A percentile compares a stretch with the other conserved stretches of the same genome.
These are phyloP conservation scores for Ensete glaucum DNA, from an alignment of 176 grass and related monocot species.

Conservation along the genomic window DNA sequence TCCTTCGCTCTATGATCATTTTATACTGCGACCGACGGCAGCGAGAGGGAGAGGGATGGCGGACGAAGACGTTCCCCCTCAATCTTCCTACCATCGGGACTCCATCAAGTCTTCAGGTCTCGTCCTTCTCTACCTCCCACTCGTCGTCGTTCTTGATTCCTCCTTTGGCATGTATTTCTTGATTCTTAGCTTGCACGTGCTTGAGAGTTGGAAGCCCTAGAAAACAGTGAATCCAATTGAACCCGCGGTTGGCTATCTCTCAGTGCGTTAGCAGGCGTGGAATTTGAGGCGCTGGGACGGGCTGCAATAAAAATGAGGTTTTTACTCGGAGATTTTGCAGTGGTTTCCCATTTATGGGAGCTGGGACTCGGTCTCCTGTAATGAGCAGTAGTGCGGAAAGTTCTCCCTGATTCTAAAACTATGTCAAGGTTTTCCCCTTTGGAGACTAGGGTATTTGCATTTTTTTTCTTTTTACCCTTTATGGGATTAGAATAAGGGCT, in stretches of 20 bases:
- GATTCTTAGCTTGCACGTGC: neutral
- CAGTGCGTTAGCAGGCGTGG: neutral
- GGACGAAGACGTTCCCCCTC: conserved; percentile 29
- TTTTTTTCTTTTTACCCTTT: too few relatives aligned
- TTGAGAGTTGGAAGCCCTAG: neutral
- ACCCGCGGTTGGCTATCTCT: neutral
- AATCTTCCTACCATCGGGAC: conserved; percentile 29
- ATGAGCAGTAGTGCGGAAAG: neutral
- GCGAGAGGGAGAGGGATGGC: conserved; percentile 30
- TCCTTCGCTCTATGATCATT: too few relatives aligned
- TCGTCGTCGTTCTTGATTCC: neutral
- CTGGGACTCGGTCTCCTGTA: neutral
- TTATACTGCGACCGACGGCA: too few relatives aligned
- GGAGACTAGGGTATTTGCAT: neutral
- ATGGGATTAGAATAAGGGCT: neutral
- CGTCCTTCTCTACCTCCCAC: neutral
- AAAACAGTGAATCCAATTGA: neutral
- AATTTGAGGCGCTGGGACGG: neutral
- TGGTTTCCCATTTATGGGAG: neutral
- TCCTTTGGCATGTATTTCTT: neutral
- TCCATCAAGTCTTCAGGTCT: conserved; percentile 58
- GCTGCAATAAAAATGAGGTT: neutral
- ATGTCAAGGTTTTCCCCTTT: neutral
- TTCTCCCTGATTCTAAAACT: neutral
- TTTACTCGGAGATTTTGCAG: neutral